Conservation (phyloP, 2,329 filamentous ascomycete species). For the Erysiphe pulchra region DNA sequence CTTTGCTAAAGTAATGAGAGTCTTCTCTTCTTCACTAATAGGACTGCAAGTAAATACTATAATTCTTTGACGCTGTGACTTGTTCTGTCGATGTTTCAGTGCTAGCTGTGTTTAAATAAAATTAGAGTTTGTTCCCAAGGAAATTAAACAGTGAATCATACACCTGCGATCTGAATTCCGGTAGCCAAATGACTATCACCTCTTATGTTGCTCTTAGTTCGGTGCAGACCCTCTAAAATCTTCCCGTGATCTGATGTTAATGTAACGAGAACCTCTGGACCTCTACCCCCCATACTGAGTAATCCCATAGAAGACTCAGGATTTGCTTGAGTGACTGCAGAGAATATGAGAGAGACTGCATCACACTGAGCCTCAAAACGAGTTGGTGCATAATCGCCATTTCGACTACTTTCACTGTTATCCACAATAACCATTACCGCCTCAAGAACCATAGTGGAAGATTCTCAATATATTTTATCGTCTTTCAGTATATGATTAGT, state of each 20-base stretch:
- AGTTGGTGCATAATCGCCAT: slow-evolving; percentile 78
- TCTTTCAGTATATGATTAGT: too few relatives aligned
- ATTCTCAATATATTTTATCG: neutral
- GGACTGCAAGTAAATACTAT: slow-evolving; percentile 92
- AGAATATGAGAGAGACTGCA: slow-evolving; percentile 84
- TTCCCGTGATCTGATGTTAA: slow-evolving; percentile 91
- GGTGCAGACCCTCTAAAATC: slow-evolving; percentile 74
- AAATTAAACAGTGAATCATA: slow-evolving; percentile 21
- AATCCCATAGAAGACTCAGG: slow-evolving; percentile 91
- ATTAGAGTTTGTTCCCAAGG: too few relatives aligned
- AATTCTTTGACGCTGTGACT: slow-evolving; percentile 86
- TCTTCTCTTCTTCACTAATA: slow-evolving; percentile 70
- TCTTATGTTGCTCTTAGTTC: slow-evolving; percentile 73
- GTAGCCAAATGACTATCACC: slow-evolving; percentile 74
- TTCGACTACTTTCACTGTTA: slow-evolving; percentile 96
- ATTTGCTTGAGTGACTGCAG: slow-evolving; percentile 82
- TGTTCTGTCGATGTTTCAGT: slow-evolving; percentile 93
- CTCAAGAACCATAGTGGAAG: slow-evolving; percentile 77
- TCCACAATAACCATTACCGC: slow-evolving; percentile 99
- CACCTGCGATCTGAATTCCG: slow-evolving; percentile 80
- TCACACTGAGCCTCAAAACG: slow-evolving; percentile 92
- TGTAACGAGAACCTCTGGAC: slow-evolving; percentile 91
- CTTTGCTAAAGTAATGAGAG: slow-evolving; percentile 69
- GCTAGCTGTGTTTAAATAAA: slow-evolving; percentile 36
- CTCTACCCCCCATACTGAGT: slow-evolving; percentile 96